Percentiles rank a stretch among this genome's conserved stretches.
Conservation (phyloP, 257 asterid genomes). For the Nicotiana tomentosiformis region DNA sequence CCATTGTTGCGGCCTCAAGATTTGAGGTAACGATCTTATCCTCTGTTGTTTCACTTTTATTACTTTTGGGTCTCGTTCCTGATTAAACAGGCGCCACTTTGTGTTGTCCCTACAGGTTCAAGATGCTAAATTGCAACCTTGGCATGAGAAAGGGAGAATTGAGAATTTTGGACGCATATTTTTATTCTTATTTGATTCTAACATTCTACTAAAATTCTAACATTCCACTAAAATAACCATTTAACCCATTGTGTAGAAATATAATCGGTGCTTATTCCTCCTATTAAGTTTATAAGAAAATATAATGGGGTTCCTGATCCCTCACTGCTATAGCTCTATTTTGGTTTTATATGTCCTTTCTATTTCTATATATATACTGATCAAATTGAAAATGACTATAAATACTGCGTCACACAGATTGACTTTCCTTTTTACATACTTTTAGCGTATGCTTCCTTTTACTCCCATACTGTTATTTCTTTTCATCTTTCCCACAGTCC, state of each 20-base stretch:
- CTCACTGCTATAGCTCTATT: not conserved
- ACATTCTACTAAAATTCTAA: not conserved
- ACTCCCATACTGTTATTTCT: not conserved
- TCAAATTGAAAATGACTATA: not conserved
- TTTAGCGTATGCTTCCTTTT: not conserved
- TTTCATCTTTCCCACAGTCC: not conserved
- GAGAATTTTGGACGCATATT: conserved; percentile 37
- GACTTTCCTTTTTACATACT: not conserved
- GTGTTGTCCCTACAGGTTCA: conserved; percentile 52
- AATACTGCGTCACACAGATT: not conserved
- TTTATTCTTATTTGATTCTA: conserved; percentile 6
- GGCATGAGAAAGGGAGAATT: conserved; percentile 42
- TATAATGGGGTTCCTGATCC: not conserved
- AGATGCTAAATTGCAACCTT: conserved; percentile 43
- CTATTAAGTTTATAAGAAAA: not conserved
- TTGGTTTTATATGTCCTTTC: not conserved
- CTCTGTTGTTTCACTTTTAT: conserved; percentile 11
- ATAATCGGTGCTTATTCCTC: not conserved
- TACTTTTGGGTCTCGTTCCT: conserved; percentile 21
- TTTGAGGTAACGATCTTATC: conserved; percentile 52
- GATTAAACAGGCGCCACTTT: conserved; percentile 29
- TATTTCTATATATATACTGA: not conserved
- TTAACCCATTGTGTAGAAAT: not conserved
- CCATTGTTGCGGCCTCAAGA: conserved; percentile 89
- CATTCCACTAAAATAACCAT: not conserved